Evolutionary conservation across 163 green algal genomes (phyloP).

Genomic region (Smithsoniella earleae): DNA sequence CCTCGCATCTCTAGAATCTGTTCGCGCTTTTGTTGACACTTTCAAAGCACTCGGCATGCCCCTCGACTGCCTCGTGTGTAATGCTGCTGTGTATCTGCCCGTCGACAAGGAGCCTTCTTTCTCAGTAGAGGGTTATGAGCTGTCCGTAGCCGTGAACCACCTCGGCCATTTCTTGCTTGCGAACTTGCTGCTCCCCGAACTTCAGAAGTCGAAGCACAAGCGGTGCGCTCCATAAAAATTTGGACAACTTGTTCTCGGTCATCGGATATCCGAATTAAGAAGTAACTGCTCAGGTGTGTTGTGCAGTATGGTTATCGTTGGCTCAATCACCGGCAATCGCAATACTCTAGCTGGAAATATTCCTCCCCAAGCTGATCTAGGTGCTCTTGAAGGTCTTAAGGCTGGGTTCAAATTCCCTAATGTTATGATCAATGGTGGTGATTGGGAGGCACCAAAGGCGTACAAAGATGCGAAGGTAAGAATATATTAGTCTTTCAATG

Average conservation of each 20-base stretch:
- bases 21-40: conserved; percentile 68
- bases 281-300: too few relatives aligned
- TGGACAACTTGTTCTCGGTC: too few relatives aligned
- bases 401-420: conserved; percentile 41
- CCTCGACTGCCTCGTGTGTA: conserved; percentile 78
- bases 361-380: conserved; percentile 76
- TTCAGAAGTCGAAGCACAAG: conserved; percentile 57
- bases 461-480: conserved; percentile 96
- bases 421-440: conserved; percentile 77
- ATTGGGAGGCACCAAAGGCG: conserved; percentile 88
- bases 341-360: conserved; percentile 88
- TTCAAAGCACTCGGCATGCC: conserved; percentile 48
- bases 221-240: conserved; percentile 26
- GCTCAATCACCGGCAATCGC: conserved; percentile 77
- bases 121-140: conserved; percentile 78
- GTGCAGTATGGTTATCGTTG: conserved; percentile 48
- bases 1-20: conserved; percentile 65
- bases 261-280: too few relatives aligned
- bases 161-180: conserved; percentile 86
- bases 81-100: conserved; percentile 87
- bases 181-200: conserved; percentile 74
- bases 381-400: conserved; percentile 68
- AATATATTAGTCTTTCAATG: too few relatives aligned
- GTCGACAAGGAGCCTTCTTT: conserved; percentile 72
- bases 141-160: conserved; percentile 77